A percentile compares a stretch with the other conserved stretches of the same genome.
Conservation (phyloP, 164 flowering plant species). For the Umbellularia californica region DNA sequence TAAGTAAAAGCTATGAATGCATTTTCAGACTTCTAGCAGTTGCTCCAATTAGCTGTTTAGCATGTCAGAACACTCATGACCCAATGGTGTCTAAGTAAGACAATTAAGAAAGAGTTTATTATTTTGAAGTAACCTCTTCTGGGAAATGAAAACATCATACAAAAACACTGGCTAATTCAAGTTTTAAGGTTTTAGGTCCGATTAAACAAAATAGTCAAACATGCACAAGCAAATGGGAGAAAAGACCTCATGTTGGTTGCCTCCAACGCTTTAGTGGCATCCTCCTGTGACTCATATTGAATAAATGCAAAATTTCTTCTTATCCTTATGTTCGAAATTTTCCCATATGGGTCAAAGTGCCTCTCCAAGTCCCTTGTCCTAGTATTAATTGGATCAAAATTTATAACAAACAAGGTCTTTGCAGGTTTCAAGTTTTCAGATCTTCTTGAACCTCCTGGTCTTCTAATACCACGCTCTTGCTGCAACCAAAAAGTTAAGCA, state of each 20-base stretch:
- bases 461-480: constrained; percentile 85
- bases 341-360: constrained; percentile 98
- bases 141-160: no score
- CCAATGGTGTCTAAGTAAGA: no score
- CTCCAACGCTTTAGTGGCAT: constrained; percentile 73
- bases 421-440: constrained; percentile 61
- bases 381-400: constrained; percentile 78
- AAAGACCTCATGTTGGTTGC: constrained; percentile 50
- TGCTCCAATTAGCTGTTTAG: no score
- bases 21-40: no score
- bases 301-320: constrained; percentile 93
- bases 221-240: background rate
- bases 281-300: constrained; percentile 86
- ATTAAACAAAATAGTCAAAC: background rate
- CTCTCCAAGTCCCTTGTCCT: constrained; percentile 83
- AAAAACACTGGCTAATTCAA: no score
- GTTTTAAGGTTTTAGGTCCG: no score
- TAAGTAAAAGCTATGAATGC: no score
- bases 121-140: no score
- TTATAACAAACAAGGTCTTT: constrained; percentile 91
- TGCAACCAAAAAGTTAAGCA: constrained; percentile 24
- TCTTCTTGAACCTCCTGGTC: constrained; percentile 55
- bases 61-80: no score
- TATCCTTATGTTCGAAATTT: constrained; percentile 72
- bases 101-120: no score